Percentiles rank a stretch among this genome's conserved stretches.
Conservation (phyloP, 2,329 filamentous ascomycete species). For the Salinomyces thailandicus region DNA sequence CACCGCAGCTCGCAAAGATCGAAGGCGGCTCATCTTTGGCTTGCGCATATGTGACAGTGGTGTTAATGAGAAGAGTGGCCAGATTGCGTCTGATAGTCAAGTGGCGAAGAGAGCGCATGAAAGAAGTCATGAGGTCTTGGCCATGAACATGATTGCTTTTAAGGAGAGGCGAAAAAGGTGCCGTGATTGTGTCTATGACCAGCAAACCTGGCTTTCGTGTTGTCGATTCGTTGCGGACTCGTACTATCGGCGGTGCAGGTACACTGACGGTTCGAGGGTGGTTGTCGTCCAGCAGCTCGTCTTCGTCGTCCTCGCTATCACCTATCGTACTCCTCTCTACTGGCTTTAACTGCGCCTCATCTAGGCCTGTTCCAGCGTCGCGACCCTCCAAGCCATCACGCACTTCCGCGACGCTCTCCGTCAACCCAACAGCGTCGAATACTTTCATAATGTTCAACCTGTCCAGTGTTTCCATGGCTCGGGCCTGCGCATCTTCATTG, state of each 20-base stretch:
- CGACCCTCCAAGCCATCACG: constrained; percentile 24
- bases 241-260: background rate
- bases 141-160: constrained; percentile 24
- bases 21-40: constrained; percentile 23
- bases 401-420: constrained; percentile 37
- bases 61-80: constrained; percentile 33
- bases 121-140: constrained; percentile 31
- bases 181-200: constrained; percentile 20
- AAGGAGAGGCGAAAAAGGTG: constrained; percentile 18
- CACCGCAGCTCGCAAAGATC: constrained; percentile 30
- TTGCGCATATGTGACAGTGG: constrained; percentile 11
- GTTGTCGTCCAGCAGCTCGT: constrained; percentile 29
- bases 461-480: constrained; percentile 31
- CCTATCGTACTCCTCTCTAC: constrained; percentile 16
- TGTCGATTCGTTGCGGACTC: background rate
- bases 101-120: constrained; percentile 32
- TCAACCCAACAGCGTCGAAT: constrained; percentile 40
- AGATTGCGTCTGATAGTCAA: constrained; percentile 29
- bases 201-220: constrained; percentile 8
- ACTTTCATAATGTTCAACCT: constrained; percentile 40
- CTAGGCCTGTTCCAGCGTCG: background rate
- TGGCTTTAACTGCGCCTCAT: background rate
- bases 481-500: constrained; percentile 14
- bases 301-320: constrained; percentile 28
- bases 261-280: background rate